Evolutionary conservation across 805 yeast genomes (phyloP).

Genomic region (Danielia oregonensis): DNA sequence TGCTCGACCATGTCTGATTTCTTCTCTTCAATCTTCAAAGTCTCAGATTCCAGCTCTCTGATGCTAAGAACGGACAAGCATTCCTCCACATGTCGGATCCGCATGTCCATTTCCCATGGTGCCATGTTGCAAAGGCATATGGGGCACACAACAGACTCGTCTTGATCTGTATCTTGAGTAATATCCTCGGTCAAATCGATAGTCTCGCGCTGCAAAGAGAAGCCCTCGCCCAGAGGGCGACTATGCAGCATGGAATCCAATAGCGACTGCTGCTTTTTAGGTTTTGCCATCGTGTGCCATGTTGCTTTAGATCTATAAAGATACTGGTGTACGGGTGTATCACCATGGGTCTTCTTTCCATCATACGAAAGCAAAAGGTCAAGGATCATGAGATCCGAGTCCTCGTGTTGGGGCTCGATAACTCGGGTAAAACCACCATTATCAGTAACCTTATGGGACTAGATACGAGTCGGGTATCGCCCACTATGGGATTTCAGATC

Average conservation of each 20-base stretch:
- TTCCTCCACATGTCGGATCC: conserved; percentile 53
- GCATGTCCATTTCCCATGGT: conserved; percentile 33
- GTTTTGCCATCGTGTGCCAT: conserved; percentile 2
- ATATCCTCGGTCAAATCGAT: too few relatives aligned
- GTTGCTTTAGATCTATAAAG: too few relatives aligned
- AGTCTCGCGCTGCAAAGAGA: too few relatives aligned
- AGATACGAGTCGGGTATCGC: conserved; percentile 58
- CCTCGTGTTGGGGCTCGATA: conserved; percentile 80
- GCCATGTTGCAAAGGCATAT: conserved; percentile 44
- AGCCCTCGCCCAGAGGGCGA: too few relatives aligned
- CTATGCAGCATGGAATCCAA: too few relatives aligned
- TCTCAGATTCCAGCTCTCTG: conserved; percentile 16
- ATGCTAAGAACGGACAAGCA: conserved; percentile 39
- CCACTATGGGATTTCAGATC: conserved; percentile 90
- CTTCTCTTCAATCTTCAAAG: not conserved
- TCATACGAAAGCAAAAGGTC: conserved; percentile 75
- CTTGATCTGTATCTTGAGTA: too few relatives aligned
- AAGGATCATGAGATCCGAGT: conserved; percentile 77
- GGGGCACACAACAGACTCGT: conserved; percentile 40
- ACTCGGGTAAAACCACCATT: conserved; percentile 87
- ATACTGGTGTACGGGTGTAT: not conserved
- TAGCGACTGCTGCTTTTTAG: conserved; percentile 5
- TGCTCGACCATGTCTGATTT: not conserved
- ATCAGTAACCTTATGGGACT: conserved; percentile 54
- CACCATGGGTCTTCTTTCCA: conserved; percentile 74